A percentile compares a stretch with the other conserved stretches of the same genome.
Evolutionary conservation across 768 basidiomycete genomes (phyloP).

Genomic region (Tricholoma bakamatsutake): DNA sequence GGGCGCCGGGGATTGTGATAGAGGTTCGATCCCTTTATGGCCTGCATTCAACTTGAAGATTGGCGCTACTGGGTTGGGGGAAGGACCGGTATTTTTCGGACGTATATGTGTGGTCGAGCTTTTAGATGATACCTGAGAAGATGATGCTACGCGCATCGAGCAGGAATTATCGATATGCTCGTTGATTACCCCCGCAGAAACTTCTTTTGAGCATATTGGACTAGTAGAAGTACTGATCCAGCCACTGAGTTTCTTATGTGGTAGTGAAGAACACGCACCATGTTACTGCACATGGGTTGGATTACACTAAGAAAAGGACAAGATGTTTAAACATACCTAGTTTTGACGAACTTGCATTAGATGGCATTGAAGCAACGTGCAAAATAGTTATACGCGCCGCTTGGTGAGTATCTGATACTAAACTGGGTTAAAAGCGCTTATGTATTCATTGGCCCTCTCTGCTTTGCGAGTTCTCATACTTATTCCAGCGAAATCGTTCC

Average conservation of each 20-base stretch:
- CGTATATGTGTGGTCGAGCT: conserved; percentile 6
- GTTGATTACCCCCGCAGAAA: conserved; percentile 40
- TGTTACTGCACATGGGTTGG: conserved; percentile 7
- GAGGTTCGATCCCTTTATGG: conserved; percentile 11
- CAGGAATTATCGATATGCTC: conserved; percentile 46
- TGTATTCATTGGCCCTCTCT: too few species aligned
- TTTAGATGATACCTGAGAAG: conserved; percentile 9
- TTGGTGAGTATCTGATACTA: too few species aligned
- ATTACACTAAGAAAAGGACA: neutral
- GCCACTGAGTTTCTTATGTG: neutral
- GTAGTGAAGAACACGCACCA: conserved; percentile 9
- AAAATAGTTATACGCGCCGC: neutral
- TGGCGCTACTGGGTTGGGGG: conserved; percentile 30
- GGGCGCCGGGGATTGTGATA: neutral
- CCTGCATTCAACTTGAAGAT: conserved; percentile 29
- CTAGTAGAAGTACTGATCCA: conserved; percentile 19
- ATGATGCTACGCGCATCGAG: conserved; percentile 12
- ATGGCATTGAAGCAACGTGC: neutral
- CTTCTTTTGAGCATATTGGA: conserved; percentile 41
- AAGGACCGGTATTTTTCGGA: conserved; percentile 10
- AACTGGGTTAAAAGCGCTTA: too few species aligned
- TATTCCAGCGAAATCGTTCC: too few species aligned
- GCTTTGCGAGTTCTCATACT: too few species aligned
- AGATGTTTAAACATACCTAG: neutral
- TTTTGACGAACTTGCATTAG: neutral